phyloP scores from a whole-genome alignment of 2,329 filamentous ascomycete species.

The Septoria petroselini region DNA sequence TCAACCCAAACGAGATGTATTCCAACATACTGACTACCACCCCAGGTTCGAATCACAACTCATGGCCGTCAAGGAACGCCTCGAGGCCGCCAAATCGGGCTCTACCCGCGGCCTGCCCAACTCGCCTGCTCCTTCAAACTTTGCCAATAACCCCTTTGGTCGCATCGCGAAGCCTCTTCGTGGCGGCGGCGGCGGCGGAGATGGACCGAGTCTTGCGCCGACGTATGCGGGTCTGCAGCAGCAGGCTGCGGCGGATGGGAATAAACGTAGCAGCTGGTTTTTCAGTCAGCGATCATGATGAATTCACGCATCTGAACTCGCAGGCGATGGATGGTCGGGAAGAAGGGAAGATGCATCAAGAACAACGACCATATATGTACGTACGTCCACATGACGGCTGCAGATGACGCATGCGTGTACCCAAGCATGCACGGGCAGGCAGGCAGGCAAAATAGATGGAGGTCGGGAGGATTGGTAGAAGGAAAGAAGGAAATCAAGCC shows the following conservation, averaged over 20 bases:
- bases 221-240: conserved; percentile 45
- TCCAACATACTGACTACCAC: conserved; percentile 22
- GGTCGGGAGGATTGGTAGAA: background rate
- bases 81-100: conserved; percentile 90
- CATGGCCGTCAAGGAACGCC: conserved; percentile 92
- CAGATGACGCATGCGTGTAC: too few relatives aligned
- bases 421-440: too few relatives aligned
- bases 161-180: conserved; percentile 64
- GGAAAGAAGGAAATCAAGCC: background rate
- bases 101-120: conserved; percentile 79
- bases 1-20: too few relatives aligned
- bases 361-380: background rate
- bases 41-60: conserved; percentile 93
- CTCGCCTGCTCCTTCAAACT: conserved; percentile 42
- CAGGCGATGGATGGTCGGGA: too few relatives aligned
- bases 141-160: conserved; percentile 68
- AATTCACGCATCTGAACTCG: too few relatives aligned
- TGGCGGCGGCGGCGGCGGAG: conserved; percentile 49
- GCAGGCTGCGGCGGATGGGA: conserved; percentile 33
- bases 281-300: conserved; percentile 55
- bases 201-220: conserved; percentile 41
- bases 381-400: background rate
- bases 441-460: too few relatives aligned
- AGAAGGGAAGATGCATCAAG: conserved; percentile 1
- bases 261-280: conserved; percentile 71